These are phyloP conservation scores for Vitis hybrid DNA, from an alignment of 177 flowering plant genomes.

Conservation along the genomic window DNA sequence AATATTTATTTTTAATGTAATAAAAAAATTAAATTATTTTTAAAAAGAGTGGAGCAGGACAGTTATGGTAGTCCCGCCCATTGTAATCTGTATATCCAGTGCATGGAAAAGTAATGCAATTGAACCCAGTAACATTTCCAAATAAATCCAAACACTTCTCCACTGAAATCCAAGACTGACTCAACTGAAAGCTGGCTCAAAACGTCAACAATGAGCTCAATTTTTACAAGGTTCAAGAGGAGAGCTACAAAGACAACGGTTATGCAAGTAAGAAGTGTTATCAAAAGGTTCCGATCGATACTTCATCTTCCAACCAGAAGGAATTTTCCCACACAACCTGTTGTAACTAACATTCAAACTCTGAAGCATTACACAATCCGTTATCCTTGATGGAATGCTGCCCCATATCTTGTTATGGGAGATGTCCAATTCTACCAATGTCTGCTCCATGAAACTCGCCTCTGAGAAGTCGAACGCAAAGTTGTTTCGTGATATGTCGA, in stretches of 20 bases:
- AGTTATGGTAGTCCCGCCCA: no score
- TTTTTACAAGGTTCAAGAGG: slow-evolving; percentile 15
- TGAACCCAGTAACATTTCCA: no score
- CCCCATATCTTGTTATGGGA: slow-evolving; percentile 19
- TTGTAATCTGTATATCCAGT: no score
- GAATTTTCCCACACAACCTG: slow-evolving; percentile 15
- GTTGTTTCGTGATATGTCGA: slow-evolving; percentile 12
- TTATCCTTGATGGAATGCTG: neutral
- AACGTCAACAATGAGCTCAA: no score
- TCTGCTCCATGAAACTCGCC: no score
- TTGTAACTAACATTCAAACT: slow-evolving; percentile 14
- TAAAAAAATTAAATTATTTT: no score
- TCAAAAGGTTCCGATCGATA: neutral
- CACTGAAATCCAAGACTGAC: no score
- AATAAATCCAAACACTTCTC: no score
- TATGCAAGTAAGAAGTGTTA: slow-evolving; percentile 12
- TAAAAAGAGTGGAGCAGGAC: no score
- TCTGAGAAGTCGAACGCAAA: slow-evolving; percentile 8
- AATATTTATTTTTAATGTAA: no score
- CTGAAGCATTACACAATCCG: neutral
- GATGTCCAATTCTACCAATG: slow-evolving; percentile 1
- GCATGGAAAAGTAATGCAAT: no score
- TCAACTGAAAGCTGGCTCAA: no score
- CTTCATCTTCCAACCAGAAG: slow-evolving; percentile 7
- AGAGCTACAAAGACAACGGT: slow-evolving; percentile 11